These are phyloP conservation scores for Sporothrix luriei DNA, from an alignment of 2,329 filamentous ascomycete species.

Conservation along the genomic window DNA sequence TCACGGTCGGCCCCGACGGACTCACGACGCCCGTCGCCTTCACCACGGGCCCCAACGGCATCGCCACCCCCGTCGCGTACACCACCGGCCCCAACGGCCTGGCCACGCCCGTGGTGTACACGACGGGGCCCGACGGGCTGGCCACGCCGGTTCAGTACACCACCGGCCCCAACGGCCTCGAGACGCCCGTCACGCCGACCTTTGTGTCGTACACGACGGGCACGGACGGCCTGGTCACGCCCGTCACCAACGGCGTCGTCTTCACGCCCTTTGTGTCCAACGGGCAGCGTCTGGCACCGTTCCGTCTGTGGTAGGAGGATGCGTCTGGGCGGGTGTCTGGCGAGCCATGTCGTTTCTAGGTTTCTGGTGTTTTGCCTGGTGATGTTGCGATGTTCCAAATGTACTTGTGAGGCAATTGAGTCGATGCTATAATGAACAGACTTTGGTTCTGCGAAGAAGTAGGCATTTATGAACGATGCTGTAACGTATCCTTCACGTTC, in stretches of 20 bases:
- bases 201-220: conserved; percentile 28
- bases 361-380: too few relatives aligned
- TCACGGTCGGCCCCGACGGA: conserved; percentile 23
- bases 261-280: conserved; percentile 22
- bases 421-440: too few relatives aligned
- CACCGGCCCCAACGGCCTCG: conserved; percentile 14
- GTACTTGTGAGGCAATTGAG: too few relatives aligned
- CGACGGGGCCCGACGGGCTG: conserved; percentile 26
- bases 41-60: conserved; percentile 28
- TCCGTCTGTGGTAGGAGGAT: conserved; percentile 23
- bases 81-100: conserved; percentile 29
- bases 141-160: conserved; percentile 24
- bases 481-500: too few relatives aligned
- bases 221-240: conserved; percentile 26
- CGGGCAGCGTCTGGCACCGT: conserved; percentile 14
- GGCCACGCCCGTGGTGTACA: conserved; percentile 29
- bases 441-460: too few relatives aligned
- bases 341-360: too few relatives aligned
- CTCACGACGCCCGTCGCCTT: conserved; percentile 25
- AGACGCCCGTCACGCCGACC: conserved; percentile 9
- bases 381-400: too few relatives aligned
- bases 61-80: conserved; percentile 27
- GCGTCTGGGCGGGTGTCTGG: neutral
- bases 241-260: conserved; percentile 9
- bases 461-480: too few relatives aligned